Percentiles rank a stretch among this genome's conserved stretches.
Evolutionary conservation across 768 basidiomycete species (phyloP).

Genomic region (Mycena amicta): DNA sequence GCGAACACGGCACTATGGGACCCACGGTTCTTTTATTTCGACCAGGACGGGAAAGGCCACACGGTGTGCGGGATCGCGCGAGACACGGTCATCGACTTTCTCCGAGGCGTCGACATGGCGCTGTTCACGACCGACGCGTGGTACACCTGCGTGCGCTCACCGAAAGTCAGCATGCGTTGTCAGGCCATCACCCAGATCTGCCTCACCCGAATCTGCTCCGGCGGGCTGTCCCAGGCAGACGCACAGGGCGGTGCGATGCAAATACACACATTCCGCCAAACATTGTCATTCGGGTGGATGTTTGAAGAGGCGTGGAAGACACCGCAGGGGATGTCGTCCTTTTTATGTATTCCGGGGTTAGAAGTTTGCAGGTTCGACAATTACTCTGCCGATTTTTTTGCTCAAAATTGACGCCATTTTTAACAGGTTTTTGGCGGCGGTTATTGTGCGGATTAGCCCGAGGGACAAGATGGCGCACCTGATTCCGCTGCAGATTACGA

Average conservation of each 20-base stretch:
- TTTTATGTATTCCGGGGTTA: constrained; percentile 14
- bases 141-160: constrained; percentile 16
- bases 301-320: constrained; percentile 19
- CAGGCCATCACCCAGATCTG: constrained; percentile 17
- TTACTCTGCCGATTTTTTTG: no score
- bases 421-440: constrained; percentile 10
- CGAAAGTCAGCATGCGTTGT: not conserved
- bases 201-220: constrained; percentile 12
- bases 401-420: no score
- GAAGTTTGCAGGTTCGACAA: constrained; percentile 16
- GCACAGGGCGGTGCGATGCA: constrained; percentile 15
- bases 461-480: constrained; percentile 16
- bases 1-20: constrained; percentile 10
- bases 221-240: constrained; percentile 17
- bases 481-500: constrained; percentile 18
- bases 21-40: constrained; percentile 21
- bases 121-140: constrained; percentile 18
- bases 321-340: constrained; percentile 10
- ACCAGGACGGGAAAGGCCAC: constrained; percentile 8
- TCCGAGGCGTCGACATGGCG: constrained; percentile 8
- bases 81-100: constrained; percentile 6
- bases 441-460: constrained; percentile 19
- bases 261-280: constrained; percentile 17
- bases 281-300: constrained; percentile 16
- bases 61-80: constrained; percentile 10